Conservation (phyloP, 2,329 filamentous ascomycete genomes). For the Gliomastix tumulicola region DNA sequence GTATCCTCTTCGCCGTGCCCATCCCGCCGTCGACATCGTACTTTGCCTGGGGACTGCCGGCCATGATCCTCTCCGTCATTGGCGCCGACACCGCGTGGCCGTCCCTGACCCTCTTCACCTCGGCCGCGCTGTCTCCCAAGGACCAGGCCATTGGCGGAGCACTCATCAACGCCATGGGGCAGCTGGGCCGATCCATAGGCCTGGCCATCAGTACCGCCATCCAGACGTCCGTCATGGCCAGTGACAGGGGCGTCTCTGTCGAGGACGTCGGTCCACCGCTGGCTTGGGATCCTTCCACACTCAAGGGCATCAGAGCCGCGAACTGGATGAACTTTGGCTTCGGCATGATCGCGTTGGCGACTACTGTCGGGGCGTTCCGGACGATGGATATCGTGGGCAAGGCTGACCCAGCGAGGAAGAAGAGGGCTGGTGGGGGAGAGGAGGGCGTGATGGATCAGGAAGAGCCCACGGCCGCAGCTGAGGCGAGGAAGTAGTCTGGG, state of each 20-base stretch:
- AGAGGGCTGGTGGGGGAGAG: conserved; percentile 5
- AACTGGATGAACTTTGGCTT: conserved; percentile 47
- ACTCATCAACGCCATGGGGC: conserved; percentile 59
- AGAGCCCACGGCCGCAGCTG: neutral
- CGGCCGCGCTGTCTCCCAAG: conserved; percentile 50
- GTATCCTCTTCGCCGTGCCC: conserved; percentile 56
- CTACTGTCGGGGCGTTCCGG: conserved; percentile 41
- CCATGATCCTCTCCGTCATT: conserved; percentile 58
- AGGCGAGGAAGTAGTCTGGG: no score
- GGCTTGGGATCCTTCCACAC: conserved; percentile 36
- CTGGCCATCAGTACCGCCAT: conserved; percentile 59
- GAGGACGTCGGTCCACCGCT: conserved; percentile 32
- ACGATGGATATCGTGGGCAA: conserved; percentile 46
- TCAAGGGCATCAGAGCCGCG: conserved; percentile 40
- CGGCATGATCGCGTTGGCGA: conserved; percentile 29
- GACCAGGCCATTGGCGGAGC: conserved; percentile 64
- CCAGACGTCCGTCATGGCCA: conserved; percentile 54
- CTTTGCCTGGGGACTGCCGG: conserved; percentile 60
- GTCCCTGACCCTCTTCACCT: conserved; percentile 58
- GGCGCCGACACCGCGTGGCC: conserved; percentile 64
- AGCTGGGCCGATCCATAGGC: conserved; percentile 59
- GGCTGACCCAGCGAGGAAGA: no score
- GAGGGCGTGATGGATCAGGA: conserved; percentile 14
- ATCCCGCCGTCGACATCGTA: conserved; percentile 55
- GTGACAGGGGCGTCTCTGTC: conserved; percentile 33